Percentiles rank a stretch among this genome's conserved stretches.
Evolutionary conservation across 2,329 filamentous ascomycete genomes (phyloP).

Genomic region (Diaporthe sp.): DNA sequence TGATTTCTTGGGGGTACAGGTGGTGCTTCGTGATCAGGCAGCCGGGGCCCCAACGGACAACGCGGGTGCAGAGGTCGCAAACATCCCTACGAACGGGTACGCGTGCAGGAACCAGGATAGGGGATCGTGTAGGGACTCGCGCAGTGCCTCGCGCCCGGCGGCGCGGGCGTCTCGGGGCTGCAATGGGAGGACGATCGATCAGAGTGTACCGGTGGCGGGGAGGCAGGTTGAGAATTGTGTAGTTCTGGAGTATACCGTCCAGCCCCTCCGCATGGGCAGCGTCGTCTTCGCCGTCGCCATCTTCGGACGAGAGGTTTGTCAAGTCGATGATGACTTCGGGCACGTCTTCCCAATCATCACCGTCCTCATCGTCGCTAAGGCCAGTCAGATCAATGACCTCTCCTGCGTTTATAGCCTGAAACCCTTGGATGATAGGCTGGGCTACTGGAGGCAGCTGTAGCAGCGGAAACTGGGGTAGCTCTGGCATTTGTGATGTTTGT

Average conservation of each 20-base stretch:
- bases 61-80: slow-evolving; percentile 22
- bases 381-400: slow-evolving; percentile 26
- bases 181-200: background rate
- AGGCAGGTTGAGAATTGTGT: background rate
- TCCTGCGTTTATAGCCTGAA: background rate
- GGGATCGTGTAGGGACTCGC: background rate
- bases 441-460: background rate
- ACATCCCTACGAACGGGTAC: background rate
- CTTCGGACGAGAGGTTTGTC: background rate
- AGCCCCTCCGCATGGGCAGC: background rate
- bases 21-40: slow-evolving; percentile 25
- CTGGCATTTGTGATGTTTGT: background rate
- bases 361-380: background rate
- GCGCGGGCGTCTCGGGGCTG: background rate
- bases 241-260: background rate
- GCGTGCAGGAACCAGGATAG: background rate
- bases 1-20: slow-evolving; percentile 17
- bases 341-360: slow-evolving; percentile 8
- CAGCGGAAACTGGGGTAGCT: background rate
- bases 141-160: background rate
- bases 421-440: background rate
- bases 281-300: background rate
- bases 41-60: slow-evolving; percentile 21
- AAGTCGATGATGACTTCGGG: slow-evolving; percentile 2
- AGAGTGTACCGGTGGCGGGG: background rate